Percentiles rank a stretch among this genome's conserved stretches.
phyloP scores from a whole-genome alignment of 164 flowering plant species.

The Nymphaea colorata region DNA sequence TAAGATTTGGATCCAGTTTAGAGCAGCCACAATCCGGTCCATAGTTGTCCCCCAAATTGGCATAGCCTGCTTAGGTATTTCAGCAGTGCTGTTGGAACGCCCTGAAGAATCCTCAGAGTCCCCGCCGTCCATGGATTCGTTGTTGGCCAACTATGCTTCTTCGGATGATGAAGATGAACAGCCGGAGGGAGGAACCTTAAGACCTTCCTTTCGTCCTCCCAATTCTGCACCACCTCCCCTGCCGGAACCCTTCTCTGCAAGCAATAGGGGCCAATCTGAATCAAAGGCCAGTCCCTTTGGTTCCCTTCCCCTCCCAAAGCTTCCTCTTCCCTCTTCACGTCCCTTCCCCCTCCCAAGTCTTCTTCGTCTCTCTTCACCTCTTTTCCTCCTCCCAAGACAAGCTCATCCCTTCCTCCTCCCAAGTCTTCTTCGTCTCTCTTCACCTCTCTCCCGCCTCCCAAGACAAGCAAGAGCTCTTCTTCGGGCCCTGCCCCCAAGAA shows the following conservation, averaged over 20 bases:
- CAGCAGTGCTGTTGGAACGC: no score
- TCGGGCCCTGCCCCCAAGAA: conserved; percentile 23
- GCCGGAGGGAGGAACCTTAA: conserved; percentile 1
- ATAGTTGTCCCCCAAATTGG: no score
- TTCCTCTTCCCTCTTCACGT: conserved; percentile 3
- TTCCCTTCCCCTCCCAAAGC: conserved; percentile 5
- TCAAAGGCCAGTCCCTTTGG: not conserved
- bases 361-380: conserved; percentile 16
- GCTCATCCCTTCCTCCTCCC: conserved; percentile 16
- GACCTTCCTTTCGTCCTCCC: conserved; percentile 1
- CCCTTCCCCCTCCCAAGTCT: conserved; percentile 4
- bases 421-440: conserved; percentile 20
- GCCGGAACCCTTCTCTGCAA: not conserved
- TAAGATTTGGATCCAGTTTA: no score
- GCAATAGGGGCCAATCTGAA: not conserved
- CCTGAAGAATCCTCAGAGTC: not conserved
- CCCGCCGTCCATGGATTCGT: conserved; percentile 37
- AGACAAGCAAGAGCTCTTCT: conserved; percentile 13
- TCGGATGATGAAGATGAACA: conserved; percentile 42
- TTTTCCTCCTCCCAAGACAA: conserved; percentile 34
- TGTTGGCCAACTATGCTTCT: conserved; percentile 55
- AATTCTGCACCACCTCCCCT: conserved; percentile 4
- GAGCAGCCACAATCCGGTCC: no score
- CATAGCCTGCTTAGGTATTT: no score
- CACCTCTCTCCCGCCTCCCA: conserved; percentile 37